Base-by-base conservation (phyloP, 768 basidiomycete genomes). In the Xanthoconium stramineum region DNA sequence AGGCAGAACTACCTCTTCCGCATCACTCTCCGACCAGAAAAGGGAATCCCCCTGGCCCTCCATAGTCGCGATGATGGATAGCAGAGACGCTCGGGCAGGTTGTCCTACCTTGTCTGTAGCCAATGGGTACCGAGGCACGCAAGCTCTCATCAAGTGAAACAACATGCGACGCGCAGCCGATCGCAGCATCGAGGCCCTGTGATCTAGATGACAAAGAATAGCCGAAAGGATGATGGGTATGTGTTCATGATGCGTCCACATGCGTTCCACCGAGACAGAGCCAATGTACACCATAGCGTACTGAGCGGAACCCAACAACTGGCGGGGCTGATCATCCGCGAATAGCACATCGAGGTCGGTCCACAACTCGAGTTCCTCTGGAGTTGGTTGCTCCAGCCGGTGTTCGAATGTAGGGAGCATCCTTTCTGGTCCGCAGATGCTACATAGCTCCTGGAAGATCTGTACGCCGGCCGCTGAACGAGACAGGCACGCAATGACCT, bases 221-320 rank as follows among this genome's bases (percentile, higher is more conserved):
- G 85, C 84, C 52, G 93, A 89, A 32, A 98, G 82, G 17, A 97
- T 78, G 10, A 81, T 73, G 2, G 91, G 86, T 12, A 98, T 75
- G 52, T 89, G 82, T 11, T 78, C 74, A 50, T 83, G 78, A 61
- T 86, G 74, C 54, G 89, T 88, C 89, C 90, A 91, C 60, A 82
- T 83, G 32, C 86, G 82, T 59, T 89, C 86, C 30, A 92, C 71
- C 0, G 88, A 83, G 35, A 88, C 80, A 59, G 94, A 90, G 3
- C 85, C 81, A 29, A 95, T 72, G 66, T 94, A 94, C 10, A 96
- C 77, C 74, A 94, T 83, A 1, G 94, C 93, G 66, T 91, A 91
- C 66, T 96, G 94, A 14, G 91, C 91, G 0, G 90, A 84, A 15
- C 90, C 89, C 48, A 96, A 75, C 3, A 83, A 75, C 46, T 88